Conservation (phyloP, 108 stramenopile species). For the Skeletonema grethae region DNA sequence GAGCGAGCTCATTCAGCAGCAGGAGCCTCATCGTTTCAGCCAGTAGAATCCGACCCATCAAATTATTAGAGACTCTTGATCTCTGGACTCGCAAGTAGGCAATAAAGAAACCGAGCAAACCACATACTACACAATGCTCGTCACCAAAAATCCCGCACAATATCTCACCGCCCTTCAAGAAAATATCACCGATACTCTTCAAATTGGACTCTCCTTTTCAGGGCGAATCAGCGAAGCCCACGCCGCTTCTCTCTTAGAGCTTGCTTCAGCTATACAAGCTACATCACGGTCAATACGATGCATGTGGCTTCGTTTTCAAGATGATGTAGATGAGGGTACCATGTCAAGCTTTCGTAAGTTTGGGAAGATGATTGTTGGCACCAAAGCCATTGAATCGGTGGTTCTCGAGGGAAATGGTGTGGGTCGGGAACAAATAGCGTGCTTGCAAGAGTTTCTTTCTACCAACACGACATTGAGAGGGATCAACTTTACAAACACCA, state of each 20-base stretch:
- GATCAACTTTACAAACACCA: conserved; percentile 29
- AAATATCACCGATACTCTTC: conserved; percentile 19
- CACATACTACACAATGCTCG: neutral
- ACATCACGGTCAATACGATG: conserved; percentile 24
- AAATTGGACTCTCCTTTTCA: conserved; percentile 29
- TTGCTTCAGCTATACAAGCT: conserved; percentile 17
- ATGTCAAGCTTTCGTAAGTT: conserved; percentile 16
- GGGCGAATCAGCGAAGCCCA: conserved; percentile 12
- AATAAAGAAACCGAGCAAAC: too few species aligned
- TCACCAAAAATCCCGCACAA: conserved; percentile 32
- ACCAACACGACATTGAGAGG: conserved; percentile 32
- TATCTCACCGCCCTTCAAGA: conserved; percentile 30
- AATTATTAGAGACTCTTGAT: too few species aligned
- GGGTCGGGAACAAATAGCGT: conserved; percentile 20
- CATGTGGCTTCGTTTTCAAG: conserved; percentile 36
- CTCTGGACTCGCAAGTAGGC: too few species aligned
- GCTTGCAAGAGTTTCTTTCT: conserved; percentile 22
- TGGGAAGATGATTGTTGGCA: conserved; percentile 25
- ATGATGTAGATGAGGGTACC: conserved; percentile 22
- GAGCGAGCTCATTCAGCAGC: too few species aligned
- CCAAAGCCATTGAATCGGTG: conserved; percentile 23
- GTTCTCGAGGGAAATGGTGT: conserved; percentile 25
- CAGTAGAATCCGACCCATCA: too few species aligned
- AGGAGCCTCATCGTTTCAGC: too few species aligned
- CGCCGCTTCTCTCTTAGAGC: conserved; percentile 10